A percentile compares a stretch with the other conserved stretches of the same genome.
These are phyloP conservation scores for Pichiaceae sp. DNA, from an alignment of 1,139 yeast species.

Conservation along the genomic window DNA sequence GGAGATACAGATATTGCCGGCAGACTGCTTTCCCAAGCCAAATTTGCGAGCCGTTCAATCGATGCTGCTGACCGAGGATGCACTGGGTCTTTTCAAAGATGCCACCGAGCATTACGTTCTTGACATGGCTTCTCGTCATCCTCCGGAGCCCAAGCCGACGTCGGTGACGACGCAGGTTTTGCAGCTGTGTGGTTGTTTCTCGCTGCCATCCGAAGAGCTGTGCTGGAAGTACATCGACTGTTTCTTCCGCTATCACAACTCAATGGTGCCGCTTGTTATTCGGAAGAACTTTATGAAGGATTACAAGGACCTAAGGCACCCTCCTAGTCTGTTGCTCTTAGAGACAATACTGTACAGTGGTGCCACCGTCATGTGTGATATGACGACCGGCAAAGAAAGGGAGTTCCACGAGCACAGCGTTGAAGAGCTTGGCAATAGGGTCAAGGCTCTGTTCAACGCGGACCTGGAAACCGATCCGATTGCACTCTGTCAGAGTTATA, in stretches of 20 bases:
- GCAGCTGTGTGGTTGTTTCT: too few species aligned
- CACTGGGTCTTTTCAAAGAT: background rate
- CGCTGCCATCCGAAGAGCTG: conserved; percentile 52
- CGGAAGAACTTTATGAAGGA: conserved; percentile 40
- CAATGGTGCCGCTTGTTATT: conserved; percentile 38
- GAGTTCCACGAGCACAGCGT: conserved; percentile 9
- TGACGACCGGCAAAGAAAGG: conserved; percentile 12
- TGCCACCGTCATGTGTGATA: conserved; percentile 24
- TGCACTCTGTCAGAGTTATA: conserved; percentile 52
- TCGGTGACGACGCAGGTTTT: too few species aligned
- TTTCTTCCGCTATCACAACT: conserved; percentile 55
- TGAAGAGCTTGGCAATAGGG: conserved; percentile 62
- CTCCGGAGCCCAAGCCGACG: too few species aligned
- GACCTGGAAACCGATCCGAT: conserved; percentile 62
- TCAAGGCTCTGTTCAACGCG: conserved; percentile 69
- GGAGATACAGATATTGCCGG: too few species aligned
- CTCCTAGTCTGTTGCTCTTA: conserved; percentile 60
- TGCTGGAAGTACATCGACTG: conserved; percentile 52
- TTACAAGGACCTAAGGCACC: conserved; percentile 49
- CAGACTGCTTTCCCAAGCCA: too few species aligned
- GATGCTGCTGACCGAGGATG: too few species aligned
- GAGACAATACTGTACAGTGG: conserved; percentile 72
- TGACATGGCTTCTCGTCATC: too few species aligned
- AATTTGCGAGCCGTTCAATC: too few species aligned
- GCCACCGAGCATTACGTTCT: conserved; percentile 2